Conservation (phyloP, 2,329 filamentous ascomycete species). For the Cryoendolithus antarcticus region DNA sequence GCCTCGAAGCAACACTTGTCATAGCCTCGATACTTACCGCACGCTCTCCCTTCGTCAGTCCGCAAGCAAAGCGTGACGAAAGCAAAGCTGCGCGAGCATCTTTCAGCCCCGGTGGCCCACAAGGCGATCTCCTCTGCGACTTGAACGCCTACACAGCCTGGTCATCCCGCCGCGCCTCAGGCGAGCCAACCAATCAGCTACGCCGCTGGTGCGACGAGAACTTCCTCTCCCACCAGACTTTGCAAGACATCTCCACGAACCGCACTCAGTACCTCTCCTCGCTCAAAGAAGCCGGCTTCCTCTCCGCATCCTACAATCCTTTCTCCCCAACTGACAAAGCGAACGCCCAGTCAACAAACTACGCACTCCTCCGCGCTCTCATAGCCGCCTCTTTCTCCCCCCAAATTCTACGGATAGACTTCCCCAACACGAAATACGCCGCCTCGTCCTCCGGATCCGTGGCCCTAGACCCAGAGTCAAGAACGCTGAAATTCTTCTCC, state of each 20-base stretch:
- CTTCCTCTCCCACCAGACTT: slow-evolving; percentile 70
- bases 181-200: slow-evolving; percentile 46
- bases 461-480: slow-evolving; percentile 82
- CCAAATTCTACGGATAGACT: slow-evolving; percentile 81
- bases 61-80: slow-evolving; percentile 69
- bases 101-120: slow-evolving; percentile 50
- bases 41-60: slow-evolving; percentile 74
- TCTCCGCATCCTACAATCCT: slow-evolving; percentile 32
- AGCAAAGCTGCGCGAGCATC: slow-evolving; percentile 61
- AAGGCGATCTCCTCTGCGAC: slow-evolving; percentile 84
- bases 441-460: slow-evolving; percentile 78
- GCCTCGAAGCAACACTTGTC: slow-evolving; percentile 74
- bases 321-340: slow-evolving; percentile 19
- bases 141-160: slow-evolving; percentile 74
- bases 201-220: slow-evolving; percentile 72
- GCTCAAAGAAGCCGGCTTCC: slow-evolving; percentile 73
- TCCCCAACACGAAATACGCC: slow-evolving; percentile 92
- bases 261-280: slow-evolving; percentile 75
- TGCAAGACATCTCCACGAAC: slow-evolving; percentile 81
- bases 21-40: slow-evolving; percentile 85
- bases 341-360: slow-evolving; percentile 38
- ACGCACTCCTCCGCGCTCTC: slow-evolving; percentile 34
- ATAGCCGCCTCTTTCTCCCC: slow-evolving; percentile 48
- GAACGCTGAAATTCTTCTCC: slow-evolving; percentile 85
- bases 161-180: slow-evolving; percentile 51